Evolutionary conservation across 768 basidiomycete species (phyloP).

Genomic region (Collybia mongolica): DNA sequence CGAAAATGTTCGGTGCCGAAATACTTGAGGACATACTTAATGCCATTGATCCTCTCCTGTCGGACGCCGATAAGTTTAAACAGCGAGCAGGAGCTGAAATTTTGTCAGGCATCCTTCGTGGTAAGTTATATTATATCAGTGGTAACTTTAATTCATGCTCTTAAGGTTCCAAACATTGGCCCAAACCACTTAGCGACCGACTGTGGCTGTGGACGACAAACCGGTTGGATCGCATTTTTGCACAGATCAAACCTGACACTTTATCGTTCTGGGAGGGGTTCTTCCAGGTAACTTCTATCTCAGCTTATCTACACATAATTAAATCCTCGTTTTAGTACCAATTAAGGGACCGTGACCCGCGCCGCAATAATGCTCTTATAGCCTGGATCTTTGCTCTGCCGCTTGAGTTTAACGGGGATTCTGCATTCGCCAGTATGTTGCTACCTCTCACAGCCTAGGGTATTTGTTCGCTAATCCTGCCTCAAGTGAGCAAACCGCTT

Average conservation of each 20-base stretch:
- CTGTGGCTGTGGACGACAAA: constrained; percentile 75
- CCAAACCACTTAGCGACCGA: constrained; percentile 41
- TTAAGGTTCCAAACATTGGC: constrained; percentile 82
- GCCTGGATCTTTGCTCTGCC: constrained; percentile 77
- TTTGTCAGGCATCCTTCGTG: constrained; percentile 72
- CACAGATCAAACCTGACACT: constrained; percentile 85
- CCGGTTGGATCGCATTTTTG: constrained; percentile 61
- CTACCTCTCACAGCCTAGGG: neutral
- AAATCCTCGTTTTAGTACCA: constrained; percentile 33
- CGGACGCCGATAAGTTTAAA: constrained; percentile 76
- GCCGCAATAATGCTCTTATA: constrained; percentile 68
- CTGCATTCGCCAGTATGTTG: constrained; percentile 78
- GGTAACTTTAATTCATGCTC: neutral
- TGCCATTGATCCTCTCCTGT: constrained; percentile 59
- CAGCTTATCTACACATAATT: neutral
- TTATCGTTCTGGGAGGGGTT: constrained; percentile 71
- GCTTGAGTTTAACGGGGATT: constrained; percentile 81
- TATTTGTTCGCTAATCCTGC: neutral
- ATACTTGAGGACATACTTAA: constrained; percentile 51
- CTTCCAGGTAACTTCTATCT: constrained; percentile 43
- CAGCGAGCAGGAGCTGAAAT: constrained; percentile 74
- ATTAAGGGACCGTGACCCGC: constrained; percentile 74
- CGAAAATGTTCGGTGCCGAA: constrained; percentile 61
- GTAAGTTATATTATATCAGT: constrained; percentile 32
- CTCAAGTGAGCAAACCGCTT: constrained; percentile 73